These are phyloP conservation scores for Rhodotorula toruloides DNA, from an alignment of 768 basidiomycete species.

Conservation along the genomic window DNA sequence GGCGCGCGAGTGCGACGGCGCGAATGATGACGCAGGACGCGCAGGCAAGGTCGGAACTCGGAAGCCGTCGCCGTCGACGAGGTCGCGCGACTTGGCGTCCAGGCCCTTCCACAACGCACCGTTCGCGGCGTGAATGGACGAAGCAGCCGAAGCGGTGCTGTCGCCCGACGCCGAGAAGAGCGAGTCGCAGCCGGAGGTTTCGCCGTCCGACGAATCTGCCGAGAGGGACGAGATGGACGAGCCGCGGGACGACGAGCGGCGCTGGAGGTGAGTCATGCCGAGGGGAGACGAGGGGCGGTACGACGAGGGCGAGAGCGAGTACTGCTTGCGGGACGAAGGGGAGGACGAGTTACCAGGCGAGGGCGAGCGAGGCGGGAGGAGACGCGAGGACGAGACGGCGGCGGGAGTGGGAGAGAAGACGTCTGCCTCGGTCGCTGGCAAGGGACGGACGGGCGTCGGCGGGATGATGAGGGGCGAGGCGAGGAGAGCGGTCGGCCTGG, in stretches of 20 bases:
- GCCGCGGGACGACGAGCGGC: slow-evolving; percentile 27
- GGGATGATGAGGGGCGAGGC: slow-evolving; percentile 36
- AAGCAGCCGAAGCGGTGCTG: slow-evolving; percentile 5
- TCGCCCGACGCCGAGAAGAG: slow-evolving; percentile 29
- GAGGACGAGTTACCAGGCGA: not conserved
- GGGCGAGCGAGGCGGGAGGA: slow-evolving; percentile 15
- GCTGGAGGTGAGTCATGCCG: slow-evolving; percentile 18
- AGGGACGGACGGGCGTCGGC: slow-evolving; percentile 24
- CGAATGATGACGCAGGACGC: slow-evolving; percentile 2
- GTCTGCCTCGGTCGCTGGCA: slow-evolving; percentile 20
- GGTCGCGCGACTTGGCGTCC: slow-evolving; percentile 16
- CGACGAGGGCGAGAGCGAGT: slow-evolving; percentile 19
- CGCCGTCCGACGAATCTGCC: slow-evolving; percentile 23
- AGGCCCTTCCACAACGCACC: slow-evolving; percentile 24
- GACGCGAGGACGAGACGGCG: not conserved
- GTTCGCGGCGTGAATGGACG: not conserved
- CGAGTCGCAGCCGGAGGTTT: slow-evolving; percentile 26
- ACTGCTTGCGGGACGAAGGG: not conserved
- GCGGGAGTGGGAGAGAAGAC: slow-evolving; percentile 35
- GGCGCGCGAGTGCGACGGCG: slow-evolving; percentile 17
- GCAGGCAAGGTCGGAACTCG: slow-evolving; percentile 18
- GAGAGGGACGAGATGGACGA: slow-evolving; percentile 31
- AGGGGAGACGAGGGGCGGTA: slow-evolving; percentile 23
- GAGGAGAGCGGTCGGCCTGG: slow-evolving; percentile 23
- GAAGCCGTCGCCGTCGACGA: slow-evolving; percentile 24